Evolutionary conservation across 2,329 filamentous ascomycete genomes (phyloP).

Genomic region (Verticillium isaacii): DNA sequence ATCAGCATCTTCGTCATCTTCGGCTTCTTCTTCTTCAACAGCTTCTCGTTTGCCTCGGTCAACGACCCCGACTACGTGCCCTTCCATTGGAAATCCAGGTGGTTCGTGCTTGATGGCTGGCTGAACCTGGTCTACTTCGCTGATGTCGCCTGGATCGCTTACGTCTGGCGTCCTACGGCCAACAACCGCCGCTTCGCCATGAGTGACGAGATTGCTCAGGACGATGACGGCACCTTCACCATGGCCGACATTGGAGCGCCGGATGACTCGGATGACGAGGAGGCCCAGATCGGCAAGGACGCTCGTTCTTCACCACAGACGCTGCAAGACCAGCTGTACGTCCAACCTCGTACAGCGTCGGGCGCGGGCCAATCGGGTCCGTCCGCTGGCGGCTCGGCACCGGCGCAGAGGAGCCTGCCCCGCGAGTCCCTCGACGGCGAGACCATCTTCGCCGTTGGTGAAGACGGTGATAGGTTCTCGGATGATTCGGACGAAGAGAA

Average conservation of each 20-base stretch:
- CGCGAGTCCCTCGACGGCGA: constrained; percentile 71
- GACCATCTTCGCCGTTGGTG: constrained; percentile 92
- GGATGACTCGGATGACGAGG: constrained; percentile 58
- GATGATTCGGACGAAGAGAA: constrained; percentile 65
- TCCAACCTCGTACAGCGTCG: not conserved
- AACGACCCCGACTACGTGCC: constrained; percentile 87
- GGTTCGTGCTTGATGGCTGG: constrained; percentile 98
- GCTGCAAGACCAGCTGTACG: not conserved
- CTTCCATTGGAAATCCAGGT: constrained; percentile 93
- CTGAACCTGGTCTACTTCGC: constrained; percentile 93
- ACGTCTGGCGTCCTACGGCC: constrained; percentile 91
- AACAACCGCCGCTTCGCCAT: constrained; percentile 98
- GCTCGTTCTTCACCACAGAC: constrained; percentile 3
- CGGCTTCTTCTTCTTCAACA: constrained; percentile 98
- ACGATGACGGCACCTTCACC: constrained; percentile 92
- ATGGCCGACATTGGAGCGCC: constrained; percentile 85
- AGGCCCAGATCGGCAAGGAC: constrained; percentile 42
- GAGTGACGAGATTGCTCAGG: constrained; percentile 98
- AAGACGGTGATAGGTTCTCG: constrained; percentile 77
- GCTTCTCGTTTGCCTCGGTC: constrained; percentile 84
- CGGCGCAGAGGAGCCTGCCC: constrained; percentile 29
- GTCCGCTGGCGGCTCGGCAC: constrained; percentile 3
- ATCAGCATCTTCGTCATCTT: constrained; percentile 93
- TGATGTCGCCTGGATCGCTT: constrained; percentile 89
- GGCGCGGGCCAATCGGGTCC: not conserved